phyloP scores from a whole-genome alignment of 257 asterid genomes.

The Paraleonurus japonicus region DNA sequence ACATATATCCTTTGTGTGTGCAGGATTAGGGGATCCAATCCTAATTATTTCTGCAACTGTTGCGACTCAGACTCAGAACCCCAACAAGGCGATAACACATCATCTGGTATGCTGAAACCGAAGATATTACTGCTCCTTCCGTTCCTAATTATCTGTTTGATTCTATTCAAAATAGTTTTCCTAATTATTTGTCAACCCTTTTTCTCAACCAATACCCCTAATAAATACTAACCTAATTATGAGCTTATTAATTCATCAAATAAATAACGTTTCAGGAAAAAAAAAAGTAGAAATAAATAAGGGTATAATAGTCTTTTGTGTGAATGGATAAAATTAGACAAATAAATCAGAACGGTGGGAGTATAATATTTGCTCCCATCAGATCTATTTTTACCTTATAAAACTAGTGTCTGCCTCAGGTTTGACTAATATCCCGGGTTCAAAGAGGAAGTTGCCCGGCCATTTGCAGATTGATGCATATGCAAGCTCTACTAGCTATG shows the following conservation, averaged over 20 bases:
- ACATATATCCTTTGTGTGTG: slow-evolving; percentile 12
- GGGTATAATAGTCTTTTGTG: not conserved
- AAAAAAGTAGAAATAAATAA: too few relatives aligned
- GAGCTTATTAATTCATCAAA: not conserved
- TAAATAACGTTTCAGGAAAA: too few relatives aligned
- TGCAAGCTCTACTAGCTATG: slow-evolving; percentile 20
- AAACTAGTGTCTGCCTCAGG: slow-evolving; percentile 46
- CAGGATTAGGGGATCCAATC: slow-evolving; percentile 58
- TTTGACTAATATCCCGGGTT: slow-evolving; percentile 54
- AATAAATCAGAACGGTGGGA: not conserved
- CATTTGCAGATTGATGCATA: slow-evolving; percentile 31
- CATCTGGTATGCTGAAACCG: slow-evolving; percentile 34
- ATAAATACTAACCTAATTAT: not conserved
- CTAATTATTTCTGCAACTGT: slow-evolving; percentile 49
- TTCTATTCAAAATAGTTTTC: not conserved
- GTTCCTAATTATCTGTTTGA: not conserved
- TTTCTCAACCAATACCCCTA: not conserved
- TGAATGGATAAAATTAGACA: not conserved
- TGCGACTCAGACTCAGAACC: slow-evolving; percentile 50
- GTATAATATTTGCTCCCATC: not conserved
- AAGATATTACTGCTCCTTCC: not conserved
- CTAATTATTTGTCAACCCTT: not conserved
- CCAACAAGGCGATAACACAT: slow-evolving; percentile 39
- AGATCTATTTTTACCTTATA: slow-evolving; percentile 5
- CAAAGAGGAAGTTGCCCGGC: slow-evolving; percentile 65